These are phyloP conservation scores for Myxozyma nipponensis DNA, from an alignment of 805 yeast genomes.

Conservation along the genomic window DNA sequence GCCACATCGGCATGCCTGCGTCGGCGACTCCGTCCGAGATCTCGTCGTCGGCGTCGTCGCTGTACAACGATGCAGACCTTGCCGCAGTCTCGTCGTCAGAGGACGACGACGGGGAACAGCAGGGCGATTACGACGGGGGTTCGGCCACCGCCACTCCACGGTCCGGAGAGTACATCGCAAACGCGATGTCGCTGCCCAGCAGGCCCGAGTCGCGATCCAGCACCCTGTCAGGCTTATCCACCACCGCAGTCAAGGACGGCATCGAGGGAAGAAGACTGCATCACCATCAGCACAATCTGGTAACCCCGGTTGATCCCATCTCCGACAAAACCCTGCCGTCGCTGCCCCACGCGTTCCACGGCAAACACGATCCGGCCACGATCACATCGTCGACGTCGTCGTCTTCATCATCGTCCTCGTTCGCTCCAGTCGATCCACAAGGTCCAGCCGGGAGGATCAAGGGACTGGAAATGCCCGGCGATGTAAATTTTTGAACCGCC, in stretches of 20 bases:
- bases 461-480: too few species aligned
- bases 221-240: slow-evolving; percentile 60
- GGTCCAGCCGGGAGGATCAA: too few species aligned
- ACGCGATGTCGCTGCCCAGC: background rate
- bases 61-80: background rate
- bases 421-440: too few species aligned
- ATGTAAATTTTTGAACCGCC: too few species aligned
- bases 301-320: background rate
- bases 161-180: too few species aligned
- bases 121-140: background rate
- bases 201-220: slow-evolving; percentile 58
- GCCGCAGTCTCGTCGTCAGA: background rate
- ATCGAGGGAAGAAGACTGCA: slow-evolving; percentile 54
- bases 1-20: background rate
- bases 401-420: too few species aligned
- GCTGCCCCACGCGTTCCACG: background rate
- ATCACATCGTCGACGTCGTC: too few species aligned
- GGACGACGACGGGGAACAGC: background rate
- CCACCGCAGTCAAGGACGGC: slow-evolving; percentile 73
- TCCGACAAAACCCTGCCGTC: background rate
- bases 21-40: background rate
- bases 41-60: background rate
- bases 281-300: background rate
- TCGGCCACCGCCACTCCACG: background rate
- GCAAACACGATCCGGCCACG: too few species aligned